A percentile compares a stretch with the other conserved stretches of the same genome.
Conservation (phyloP, 2,329 filamentous ascomycete genomes). For the Emydomyces testavorans region DNA sequence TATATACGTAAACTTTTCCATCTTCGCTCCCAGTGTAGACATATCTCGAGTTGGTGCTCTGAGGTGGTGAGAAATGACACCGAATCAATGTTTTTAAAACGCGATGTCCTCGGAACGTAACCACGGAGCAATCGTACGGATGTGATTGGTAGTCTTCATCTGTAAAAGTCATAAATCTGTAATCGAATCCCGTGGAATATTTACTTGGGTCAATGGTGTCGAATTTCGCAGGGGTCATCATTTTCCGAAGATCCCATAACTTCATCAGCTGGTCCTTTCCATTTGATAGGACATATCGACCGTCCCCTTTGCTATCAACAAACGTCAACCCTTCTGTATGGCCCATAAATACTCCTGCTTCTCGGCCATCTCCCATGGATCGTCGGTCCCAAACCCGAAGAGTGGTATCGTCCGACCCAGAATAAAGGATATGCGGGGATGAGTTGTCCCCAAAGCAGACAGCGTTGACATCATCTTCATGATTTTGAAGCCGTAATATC, state of each 20-base stretch:
- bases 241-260: slow-evolving; percentile 87
- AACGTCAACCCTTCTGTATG: slow-evolving; percentile 49
- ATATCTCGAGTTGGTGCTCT: slow-evolving; percentile 76
- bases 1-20: slow-evolving; percentile 83
- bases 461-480: slow-evolving; percentile 84
- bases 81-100: slow-evolving; percentile 84
- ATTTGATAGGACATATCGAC: slow-evolving; percentile 82
- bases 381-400: slow-evolving; percentile 94
- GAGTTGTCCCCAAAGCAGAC: slow-evolving; percentile 86
- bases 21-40: slow-evolving; percentile 88
- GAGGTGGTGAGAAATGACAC: slow-evolving; percentile 85
- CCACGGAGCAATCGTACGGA: slow-evolving; percentile 76
- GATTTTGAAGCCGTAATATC: slow-evolving; percentile 64
- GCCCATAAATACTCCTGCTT: slow-evolving; percentile 50
- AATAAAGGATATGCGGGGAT: slow-evolving; percentile 89
- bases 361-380: slow-evolving; percentile 49
- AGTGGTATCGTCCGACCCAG: slow-evolving; percentile 85
- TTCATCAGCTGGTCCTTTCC: slow-evolving; percentile 96
- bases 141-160: slow-evolving; percentile 50
- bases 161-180: slow-evolving; percentile 47
- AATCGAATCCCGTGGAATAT: slow-evolving; percentile 52
- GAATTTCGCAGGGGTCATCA: slow-evolving; percentile 57
- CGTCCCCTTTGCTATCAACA: slow-evolving; percentile 72
- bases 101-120: slow-evolving; percentile 83
- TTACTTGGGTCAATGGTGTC: slow-evolving; percentile 42